Conservation (phyloP, 208 protist species). For the Trypanosoma conorhini region DNA sequence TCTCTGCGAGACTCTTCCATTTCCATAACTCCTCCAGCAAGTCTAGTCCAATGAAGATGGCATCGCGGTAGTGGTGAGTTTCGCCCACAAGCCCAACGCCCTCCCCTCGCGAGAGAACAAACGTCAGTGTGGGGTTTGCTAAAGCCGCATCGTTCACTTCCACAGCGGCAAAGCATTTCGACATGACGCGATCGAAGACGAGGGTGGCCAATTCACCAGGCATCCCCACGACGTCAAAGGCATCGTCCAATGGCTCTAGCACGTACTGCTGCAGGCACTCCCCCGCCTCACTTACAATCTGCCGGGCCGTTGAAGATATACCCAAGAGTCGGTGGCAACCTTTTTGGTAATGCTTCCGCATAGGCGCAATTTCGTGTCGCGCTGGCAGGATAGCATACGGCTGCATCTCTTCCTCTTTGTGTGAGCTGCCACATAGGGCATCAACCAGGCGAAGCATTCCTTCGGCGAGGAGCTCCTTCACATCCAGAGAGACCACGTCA, state of each 20-base stretch:
- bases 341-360: constrained; percentile 79
- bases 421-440: constrained; percentile 49
- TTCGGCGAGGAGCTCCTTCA: constrained; percentile 53
- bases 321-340: constrained; percentile 62
- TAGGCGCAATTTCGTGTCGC: constrained; percentile 21
- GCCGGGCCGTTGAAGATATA: constrained; percentile 45
- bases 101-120: constrained; percentile 69
- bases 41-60: constrained; percentile 80
- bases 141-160: constrained; percentile 52
- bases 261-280: constrained; percentile 58
- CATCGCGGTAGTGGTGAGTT: constrained; percentile 62
- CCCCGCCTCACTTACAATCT: constrained; percentile 45
- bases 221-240: constrained; percentile 78
- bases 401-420: constrained; percentile 63
- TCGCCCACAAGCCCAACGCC: constrained; percentile 57
- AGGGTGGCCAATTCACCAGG: constrained; percentile 45
- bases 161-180: constrained; percentile 43
- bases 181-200: constrained; percentile 64
- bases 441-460: constrained; percentile 43
- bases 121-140: constrained; percentile 55
- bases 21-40: constrained; percentile 77
- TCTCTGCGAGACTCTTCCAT: constrained; percentile 64
- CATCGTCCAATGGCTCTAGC: constrained; percentile 68
- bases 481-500: constrained; percentile 57
- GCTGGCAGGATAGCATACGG: constrained; percentile 23